Evolutionary conservation across 768 basidiomycete species (phyloP).

Genomic region (Lentinula raphanica): DNA sequence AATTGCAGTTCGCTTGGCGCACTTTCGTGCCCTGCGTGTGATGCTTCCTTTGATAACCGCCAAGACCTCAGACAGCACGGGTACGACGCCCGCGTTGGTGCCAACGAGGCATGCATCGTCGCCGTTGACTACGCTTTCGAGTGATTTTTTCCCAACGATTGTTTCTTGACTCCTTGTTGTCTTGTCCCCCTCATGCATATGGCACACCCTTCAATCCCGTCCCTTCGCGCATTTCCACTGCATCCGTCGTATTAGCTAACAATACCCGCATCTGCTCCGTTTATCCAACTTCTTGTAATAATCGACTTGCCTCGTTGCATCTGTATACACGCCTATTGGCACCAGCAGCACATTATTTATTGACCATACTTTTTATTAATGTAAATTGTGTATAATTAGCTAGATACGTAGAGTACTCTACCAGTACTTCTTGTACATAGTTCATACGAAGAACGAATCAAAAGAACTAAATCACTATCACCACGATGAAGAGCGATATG

Average conservation of each 20-base stretch:
- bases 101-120: slow-evolving; percentile 65
- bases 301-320: slow-evolving; percentile 23
- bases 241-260: not conserved
- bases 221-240: not conserved
- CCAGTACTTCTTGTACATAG: slow-evolving; percentile 11
- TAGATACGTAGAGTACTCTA: slow-evolving; percentile 7
- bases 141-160: slow-evolving; percentile 14
- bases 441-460: not conserved
- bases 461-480: not conserved
- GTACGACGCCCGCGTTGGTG: slow-evolving; percentile 30
- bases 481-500: not conserved
- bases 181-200: not conserved
- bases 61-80: slow-evolving; percentile 61
- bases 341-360: not conserved
- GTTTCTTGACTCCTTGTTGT: not conserved
- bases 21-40: slow-evolving; percentile 73
- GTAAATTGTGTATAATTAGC: slow-evolving; percentile 8
- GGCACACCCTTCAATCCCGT: not conserved
- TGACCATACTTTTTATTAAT: slow-evolving; percentile 3
- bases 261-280: not conserved
- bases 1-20: slow-evolving; percentile 36
- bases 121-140: slow-evolving; percentile 77
- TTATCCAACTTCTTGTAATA: slow-evolving; percentile 13
- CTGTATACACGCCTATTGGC: slow-evolving; percentile 9
- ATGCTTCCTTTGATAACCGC: slow-evolving; percentile 56